Evolutionary conservation across 2,329 filamentous ascomycete species (phyloP).

Genomic region (Botryotinia convoluta): DNA sequence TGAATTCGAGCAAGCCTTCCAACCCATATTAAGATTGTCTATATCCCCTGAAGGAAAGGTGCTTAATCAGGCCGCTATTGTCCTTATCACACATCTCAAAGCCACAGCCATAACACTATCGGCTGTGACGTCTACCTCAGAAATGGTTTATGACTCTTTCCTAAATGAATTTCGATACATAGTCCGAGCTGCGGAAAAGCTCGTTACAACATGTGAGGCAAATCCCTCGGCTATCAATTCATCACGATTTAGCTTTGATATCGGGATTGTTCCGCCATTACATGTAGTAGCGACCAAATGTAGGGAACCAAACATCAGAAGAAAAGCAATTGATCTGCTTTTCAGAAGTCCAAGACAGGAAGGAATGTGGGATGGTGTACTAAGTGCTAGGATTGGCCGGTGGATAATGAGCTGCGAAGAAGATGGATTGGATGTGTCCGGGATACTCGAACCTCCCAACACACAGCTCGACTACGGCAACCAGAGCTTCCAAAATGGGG

Average conservation of each 20-base stretch:
- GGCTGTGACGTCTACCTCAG: constrained; percentile 25
- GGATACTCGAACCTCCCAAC: not conserved
- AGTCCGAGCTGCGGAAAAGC: constrained; percentile 25
- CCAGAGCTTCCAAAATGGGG: not conserved
- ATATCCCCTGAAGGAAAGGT: constrained; percentile 28
- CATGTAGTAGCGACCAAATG: constrained; percentile 67
- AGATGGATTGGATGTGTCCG: constrained; percentile 28
- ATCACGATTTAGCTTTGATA: constrained; percentile 58
- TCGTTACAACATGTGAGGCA: constrained; percentile 22
- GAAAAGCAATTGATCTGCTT: constrained; percentile 60
- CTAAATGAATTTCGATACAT: constrained; percentile 32
- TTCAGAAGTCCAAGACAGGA: constrained; percentile 58
- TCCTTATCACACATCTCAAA: constrained; percentile 22
- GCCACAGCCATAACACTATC: constrained; percentile 28
- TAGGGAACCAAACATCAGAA: constrained; percentile 53
- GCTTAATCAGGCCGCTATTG: constrained; percentile 29
- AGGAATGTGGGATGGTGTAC: constrained; percentile 61
- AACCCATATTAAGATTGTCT: constrained; percentile 30
- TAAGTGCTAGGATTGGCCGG: constrained; percentile 31
- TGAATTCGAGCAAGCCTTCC: constrained; percentile 31
- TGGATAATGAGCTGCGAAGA: constrained; percentile 35
- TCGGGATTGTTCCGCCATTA: constrained; percentile 63
- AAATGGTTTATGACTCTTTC: constrained; percentile 34
- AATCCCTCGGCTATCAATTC: constrained; percentile 33
- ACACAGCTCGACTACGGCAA: not conserved